Base-by-base conservation (phyloP, 163 green algal genomes). In the Prototheca stagnorum region DNA sequence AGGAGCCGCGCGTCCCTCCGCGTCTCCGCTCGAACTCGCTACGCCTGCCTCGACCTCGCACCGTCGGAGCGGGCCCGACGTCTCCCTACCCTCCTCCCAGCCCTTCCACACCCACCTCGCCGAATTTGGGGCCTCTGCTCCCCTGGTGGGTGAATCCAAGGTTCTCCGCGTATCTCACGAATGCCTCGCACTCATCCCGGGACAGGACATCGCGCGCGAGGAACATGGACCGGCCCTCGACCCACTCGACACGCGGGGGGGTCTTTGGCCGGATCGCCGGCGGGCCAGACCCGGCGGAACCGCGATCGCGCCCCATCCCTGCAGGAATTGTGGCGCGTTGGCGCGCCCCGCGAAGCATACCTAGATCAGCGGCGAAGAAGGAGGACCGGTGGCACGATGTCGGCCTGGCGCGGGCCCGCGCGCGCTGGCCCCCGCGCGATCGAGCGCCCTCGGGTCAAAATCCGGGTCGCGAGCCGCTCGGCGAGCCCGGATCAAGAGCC, bases 61-160 rank as follows among this genome's bases (percentile, higher is more conserved):
- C n/a, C n/a, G n/a, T n/a, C 15, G 21, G 22, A 3, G 41, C 17
- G 41, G 2, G 44, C 12, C 33, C 8, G 14, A 14, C 14, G 14
- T 39, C 11, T 39, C 11, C 33, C 33, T 14, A 11, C 11, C 33
- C 33, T 39, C 33, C 33, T 11, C 33, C n/a, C 40, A 21, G 28
- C 17, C 16, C 17, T 47, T n/a, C 40, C 19, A 7, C 19, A 6
- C 52, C 2, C 35, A 61, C 55, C 49, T 68, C 60, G 29, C 60
- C 60, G 28, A 45, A 68, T 16, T 52, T 45, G 1, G 72, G 35
- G 1, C 72, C 70, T 12, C 59, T 22, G 56, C 74, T 84, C 58
- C 49, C 41, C 33, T 80, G 69, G 53, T 79, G 65, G 49, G 64
- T 17, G 37, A 85, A 74, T 22, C 68, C 67, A 5, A 64, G 33